Base-by-base conservation (phyloP, 78 protist genomes). In the Chrysochromulina parva region DNA sequence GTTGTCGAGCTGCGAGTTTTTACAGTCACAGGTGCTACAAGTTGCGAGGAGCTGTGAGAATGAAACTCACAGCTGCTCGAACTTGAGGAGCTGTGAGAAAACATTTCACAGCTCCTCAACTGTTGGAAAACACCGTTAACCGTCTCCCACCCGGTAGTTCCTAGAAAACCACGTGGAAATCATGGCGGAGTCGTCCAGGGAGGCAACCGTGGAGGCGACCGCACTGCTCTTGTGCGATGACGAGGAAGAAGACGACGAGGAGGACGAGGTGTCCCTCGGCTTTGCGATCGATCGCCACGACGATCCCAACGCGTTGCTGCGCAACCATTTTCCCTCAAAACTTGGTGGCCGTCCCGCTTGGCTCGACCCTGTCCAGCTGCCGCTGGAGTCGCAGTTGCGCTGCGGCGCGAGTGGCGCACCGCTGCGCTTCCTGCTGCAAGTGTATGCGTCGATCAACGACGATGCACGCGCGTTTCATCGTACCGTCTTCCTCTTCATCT, bases 281-380 rank as follows among this genome's bases (percentile, higher is more conserved):
- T 78, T 78, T 13, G 55, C 57, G 17, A 17, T 22, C 47, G 62
- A 50, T 20, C 57, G 1, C 24, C 38, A 20, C 22, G 60, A 53
- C 48, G 7, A 1, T 6, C 86, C 86, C 5, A 0, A 4, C 14
- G 5, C 1, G 9, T 47, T 78, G 11, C 24, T 0, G 17, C 86
- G 57, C 86, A 50, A 78, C 60, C 59, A 53, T 48, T 78, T 78
- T 47, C 86, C 86, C 28, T 17, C 28, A 38, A 78, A 78, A 47
- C 20, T 78, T 28, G 86, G 86, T 17, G 86, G 86, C 86, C 0
- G 2, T 5, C 86, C 86, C 48, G 86, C 86, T 0, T 78, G 86
- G 86, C 86, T 78, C 47, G 86, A 78, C 86, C 86, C 86, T 17
- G 57, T 78, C 48, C 38, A 53, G 48, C 86, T 78, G 3, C 86